These are phyloP conservation scores for Dichomitus squalens DNA, from an alignment of 1,284 basidiomycete genomes.

Conservation along the genomic window DNA sequence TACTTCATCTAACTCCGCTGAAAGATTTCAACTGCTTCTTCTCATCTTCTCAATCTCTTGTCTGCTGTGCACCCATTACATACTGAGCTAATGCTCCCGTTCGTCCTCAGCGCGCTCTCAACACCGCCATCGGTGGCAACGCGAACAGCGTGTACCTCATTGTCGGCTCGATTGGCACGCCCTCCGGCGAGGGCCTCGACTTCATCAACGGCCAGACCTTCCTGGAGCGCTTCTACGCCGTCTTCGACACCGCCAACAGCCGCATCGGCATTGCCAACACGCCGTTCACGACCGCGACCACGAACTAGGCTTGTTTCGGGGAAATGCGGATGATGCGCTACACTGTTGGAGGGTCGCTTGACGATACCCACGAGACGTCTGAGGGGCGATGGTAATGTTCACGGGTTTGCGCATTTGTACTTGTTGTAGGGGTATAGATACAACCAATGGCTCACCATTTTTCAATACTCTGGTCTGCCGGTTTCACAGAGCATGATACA, in stretches of 20 bases:
- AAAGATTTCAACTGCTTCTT: background rate
- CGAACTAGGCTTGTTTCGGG: conserved; percentile 41
- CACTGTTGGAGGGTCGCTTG: too few species aligned
- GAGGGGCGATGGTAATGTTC: too few species aligned
- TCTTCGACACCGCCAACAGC: conserved; percentile 57
- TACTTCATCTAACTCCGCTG: background rate
- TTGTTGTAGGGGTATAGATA: too few species aligned
- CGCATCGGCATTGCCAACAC: conserved; percentile 49
- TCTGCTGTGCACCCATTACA: background rate
- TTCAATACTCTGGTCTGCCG: too few species aligned
- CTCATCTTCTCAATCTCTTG: background rate
- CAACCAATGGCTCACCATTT: too few species aligned
- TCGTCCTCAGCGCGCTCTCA: conserved; percentile 32
- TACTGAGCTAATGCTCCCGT: background rate
- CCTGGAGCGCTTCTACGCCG: conserved; percentile 64
- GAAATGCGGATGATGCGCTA: too few species aligned
- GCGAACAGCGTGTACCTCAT: conserved; percentile 49
- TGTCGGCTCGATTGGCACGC: conserved; percentile 33
- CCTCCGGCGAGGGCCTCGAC: conserved; percentile 37
- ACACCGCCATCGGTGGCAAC: conserved; percentile 46
- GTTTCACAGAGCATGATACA: too few species aligned
- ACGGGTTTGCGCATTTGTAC: too few species aligned
- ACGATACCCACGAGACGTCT: too few species aligned
- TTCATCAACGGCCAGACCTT: conserved; percentile 41
- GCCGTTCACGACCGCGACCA: conserved; percentile 54